These are phyloP conservation scores for Coemansia sp. DNA, from an alignment of 192 early-diverging fungal genomes.

Conservation along the genomic window DNA sequence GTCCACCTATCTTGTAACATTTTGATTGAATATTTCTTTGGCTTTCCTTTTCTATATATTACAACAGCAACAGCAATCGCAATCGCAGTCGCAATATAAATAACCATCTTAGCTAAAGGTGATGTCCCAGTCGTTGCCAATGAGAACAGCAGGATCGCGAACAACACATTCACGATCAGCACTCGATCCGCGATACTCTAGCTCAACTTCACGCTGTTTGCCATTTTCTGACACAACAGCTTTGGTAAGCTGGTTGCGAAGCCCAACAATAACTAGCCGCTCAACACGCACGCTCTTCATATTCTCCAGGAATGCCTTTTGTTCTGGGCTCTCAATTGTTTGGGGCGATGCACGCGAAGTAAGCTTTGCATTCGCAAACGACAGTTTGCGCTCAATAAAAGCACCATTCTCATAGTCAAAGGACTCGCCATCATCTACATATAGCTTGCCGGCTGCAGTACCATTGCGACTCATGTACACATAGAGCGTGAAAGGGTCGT, in stretches of 20 bases:
- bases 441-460: conserved; percentile 74
- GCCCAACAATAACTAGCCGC: conserved; percentile 46
- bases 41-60: background rate
- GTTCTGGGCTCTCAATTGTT: conserved; percentile 13
- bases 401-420: conserved; percentile 69
- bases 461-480: conserved; percentile 72
- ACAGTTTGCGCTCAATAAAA: conserved; percentile 61
- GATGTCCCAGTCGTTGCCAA: conserved; percentile 53
- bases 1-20: background rate
- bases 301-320: conserved; percentile 14
- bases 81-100: background rate
- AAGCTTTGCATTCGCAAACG: conserved; percentile 31
- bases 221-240: conserved; percentile 38
- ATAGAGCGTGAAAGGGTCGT: conserved; percentile 90
- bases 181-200: conserved; percentile 24
- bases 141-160: conserved; percentile 51
- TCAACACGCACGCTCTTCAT: conserved; percentile 50
- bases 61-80: background rate
- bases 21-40: background rate
- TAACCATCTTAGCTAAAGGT: conserved; percentile 14
- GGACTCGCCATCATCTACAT: conserved; percentile 88
- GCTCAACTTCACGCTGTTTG: conserved; percentile 25
- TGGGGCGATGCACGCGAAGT: conserved; percentile 40
- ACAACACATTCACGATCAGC: conserved; percentile 32
- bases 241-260: conserved; percentile 29